These are phyloP conservation scores for Aureobasidium musti DNA, from an alignment of 2,329 filamentous ascomycete species.

Conservation along the genomic window DNA sequence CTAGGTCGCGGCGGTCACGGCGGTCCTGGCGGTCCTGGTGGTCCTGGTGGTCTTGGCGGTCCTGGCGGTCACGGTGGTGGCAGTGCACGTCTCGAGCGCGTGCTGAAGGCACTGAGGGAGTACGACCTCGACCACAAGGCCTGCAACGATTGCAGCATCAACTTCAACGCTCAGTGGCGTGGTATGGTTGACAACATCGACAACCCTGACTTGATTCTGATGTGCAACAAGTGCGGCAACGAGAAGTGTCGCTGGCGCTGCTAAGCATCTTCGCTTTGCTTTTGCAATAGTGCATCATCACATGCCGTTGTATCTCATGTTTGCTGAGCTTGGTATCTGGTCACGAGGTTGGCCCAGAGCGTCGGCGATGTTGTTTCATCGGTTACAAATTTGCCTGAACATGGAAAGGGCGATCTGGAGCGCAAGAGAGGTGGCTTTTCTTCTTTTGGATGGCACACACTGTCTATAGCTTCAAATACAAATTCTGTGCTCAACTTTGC, in stretches of 20 bases:
- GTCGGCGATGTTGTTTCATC: not conserved
- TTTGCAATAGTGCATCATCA: too few relatives aligned
- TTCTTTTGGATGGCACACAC: constrained; percentile 1
- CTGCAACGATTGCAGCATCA: constrained; percentile 13
- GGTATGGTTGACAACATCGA: constrained; percentile 1
- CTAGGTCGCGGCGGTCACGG: not conserved
- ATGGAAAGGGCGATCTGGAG: not conserved
- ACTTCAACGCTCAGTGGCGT: constrained; percentile 9
- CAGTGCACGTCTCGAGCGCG: not conserved
- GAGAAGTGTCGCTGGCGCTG: constrained; percentile 17
- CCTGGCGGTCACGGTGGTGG: not conserved
- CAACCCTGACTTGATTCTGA: not conserved
- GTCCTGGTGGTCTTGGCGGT: not conserved
- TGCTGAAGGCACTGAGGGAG: constrained; percentile 6
- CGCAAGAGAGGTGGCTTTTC: not conserved
- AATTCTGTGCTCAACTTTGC: not conserved
- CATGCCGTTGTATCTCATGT: not conserved
- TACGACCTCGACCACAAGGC: constrained; percentile 7
- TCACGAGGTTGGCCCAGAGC: not conserved
- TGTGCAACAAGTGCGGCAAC: constrained; percentile 3
- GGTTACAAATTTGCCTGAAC: not conserved
- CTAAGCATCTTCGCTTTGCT: not conserved
- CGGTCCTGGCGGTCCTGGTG: too few relatives aligned
- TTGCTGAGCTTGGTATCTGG: not conserved
- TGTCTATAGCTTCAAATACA: not conserved